phyloP scores from a whole-genome alignment of 2,329 filamentous ascomycete species.

The Fusarium veterinarium region DNA sequence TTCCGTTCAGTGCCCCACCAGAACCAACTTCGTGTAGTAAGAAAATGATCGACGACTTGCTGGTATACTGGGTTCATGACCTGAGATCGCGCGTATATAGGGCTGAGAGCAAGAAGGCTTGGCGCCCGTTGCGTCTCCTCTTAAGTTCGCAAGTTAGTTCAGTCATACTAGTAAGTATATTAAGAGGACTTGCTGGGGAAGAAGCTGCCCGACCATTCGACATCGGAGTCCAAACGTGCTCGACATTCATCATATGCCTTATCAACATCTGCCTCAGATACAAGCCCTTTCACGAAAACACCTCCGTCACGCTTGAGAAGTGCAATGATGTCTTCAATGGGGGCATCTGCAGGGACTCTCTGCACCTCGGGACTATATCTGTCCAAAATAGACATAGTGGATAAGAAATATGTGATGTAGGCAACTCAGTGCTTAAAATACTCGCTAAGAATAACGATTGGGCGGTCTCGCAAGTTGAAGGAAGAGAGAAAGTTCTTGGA shows the following conservation, averaged over 20 bases:
- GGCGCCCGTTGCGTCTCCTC: slow-evolving; percentile 27
- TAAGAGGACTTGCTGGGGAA: slow-evolving; percentile 4
- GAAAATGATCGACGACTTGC: slow-evolving; percentile 26
- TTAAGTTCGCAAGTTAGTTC: not conserved
- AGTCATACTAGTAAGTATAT: fast-evolving
- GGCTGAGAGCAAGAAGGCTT: slow-evolving; percentile 22
- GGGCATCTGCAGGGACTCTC: not conserved
- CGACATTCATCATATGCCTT: not conserved
- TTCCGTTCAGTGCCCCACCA: slow-evolving; percentile 33
- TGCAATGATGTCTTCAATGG: not conserved
- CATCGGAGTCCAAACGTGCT: not conserved
- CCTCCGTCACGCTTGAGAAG: slow-evolving; percentile 17
- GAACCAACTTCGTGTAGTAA: slow-evolving; percentile 28
- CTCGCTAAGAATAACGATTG: not conserved
- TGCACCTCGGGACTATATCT: slow-evolving; percentile 4
- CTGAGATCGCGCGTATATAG: slow-evolving; percentile 22
- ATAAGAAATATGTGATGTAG: fast-evolving
- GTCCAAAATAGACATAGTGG: not conserved
- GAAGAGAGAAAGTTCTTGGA: not conserved
- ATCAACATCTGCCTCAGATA: not conserved
- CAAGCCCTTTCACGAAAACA: not conserved
- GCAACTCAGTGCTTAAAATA: not conserved
- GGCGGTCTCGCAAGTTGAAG: not conserved
- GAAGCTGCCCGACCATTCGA: slow-evolving; percentile 4
- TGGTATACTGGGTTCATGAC: slow-evolving; percentile 32